Conservation (phyloP, 2,329 filamentous ascomycete genomes). For the Verticillium longisporum region DNA sequence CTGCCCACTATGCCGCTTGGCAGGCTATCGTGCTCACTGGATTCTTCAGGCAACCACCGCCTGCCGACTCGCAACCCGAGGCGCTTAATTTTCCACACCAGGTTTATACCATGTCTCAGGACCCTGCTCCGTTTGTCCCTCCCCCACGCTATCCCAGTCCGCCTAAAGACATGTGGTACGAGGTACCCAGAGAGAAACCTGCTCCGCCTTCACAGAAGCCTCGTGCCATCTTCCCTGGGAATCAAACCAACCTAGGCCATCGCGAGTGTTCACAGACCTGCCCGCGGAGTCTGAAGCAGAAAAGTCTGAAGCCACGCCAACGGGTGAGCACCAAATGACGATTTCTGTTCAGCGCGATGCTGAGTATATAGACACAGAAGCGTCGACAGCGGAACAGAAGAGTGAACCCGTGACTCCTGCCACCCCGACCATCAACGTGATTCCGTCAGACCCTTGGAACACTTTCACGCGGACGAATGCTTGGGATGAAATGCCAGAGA, state of each 20-base stretch:
- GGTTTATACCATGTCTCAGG: slow-evolving; percentile 78
- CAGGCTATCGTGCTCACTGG: background rate
- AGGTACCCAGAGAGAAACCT: slow-evolving; percentile 62
- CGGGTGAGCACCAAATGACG: slow-evolving; percentile 17
- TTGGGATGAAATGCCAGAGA: slow-evolving; percentile 88
- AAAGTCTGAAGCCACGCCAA: slow-evolving; percentile 17
- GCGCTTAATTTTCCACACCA: slow-evolving; percentile 73
- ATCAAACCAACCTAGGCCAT: slow-evolving; percentile 50
- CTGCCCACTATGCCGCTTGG: background rate
- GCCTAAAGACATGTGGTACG: slow-evolving; percentile 82
- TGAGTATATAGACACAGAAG: slow-evolving; percentile 27
- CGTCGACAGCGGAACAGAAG: slow-evolving; percentile 19
- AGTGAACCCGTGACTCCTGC: slow-evolving; percentile 39
- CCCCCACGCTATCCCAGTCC: slow-evolving; percentile 74
- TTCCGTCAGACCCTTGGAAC: slow-evolving; percentile 59
- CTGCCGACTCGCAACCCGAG: slow-evolving; percentile 68
- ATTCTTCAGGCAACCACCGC: slow-evolving; percentile 51
- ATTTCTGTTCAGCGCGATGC: slow-evolving; percentile 14
- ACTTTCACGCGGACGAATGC: slow-evolving; percentile 74
- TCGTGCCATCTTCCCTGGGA: slow-evolving; percentile 87
- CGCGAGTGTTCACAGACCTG: slow-evolving; percentile 52
- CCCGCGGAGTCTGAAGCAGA: slow-evolving; percentile 10
- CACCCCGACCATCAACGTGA: slow-evolving; percentile 39
- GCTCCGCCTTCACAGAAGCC: slow-evolving; percentile 47
- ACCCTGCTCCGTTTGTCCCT: slow-evolving; percentile 67